A percentile compares a stretch with the other conserved stretches of the same genome.
phyloP scores from a whole-genome alignment of 202 grass and related monocot genomes.

The Schoenoplectus tabernaemontani region DNA sequence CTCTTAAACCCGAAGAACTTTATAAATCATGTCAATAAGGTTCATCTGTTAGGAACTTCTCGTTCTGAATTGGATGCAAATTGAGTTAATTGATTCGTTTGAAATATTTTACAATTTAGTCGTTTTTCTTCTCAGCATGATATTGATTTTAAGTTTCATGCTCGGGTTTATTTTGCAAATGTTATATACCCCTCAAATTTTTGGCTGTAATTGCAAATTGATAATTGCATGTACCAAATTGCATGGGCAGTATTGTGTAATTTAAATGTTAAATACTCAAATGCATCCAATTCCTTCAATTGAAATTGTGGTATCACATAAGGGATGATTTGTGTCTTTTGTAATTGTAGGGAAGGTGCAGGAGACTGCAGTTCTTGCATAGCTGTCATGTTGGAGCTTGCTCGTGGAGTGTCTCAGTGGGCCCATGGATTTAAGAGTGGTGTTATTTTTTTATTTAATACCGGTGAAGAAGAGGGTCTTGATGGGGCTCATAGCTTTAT shows the following conservation, averaged over 20 bases:
- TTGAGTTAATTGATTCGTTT: neutral
- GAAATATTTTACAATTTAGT: neutral
- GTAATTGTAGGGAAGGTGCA: conserved; percentile 66
- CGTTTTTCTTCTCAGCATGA: neutral
- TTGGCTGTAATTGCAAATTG: neutral
- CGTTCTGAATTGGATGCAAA: neutral
- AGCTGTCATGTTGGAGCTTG: conserved; percentile 96
- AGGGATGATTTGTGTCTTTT: conserved; percentile 5
- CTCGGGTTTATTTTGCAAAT: too few relatives aligned
- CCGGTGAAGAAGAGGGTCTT: conserved; percentile 98
- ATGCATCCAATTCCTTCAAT: too few relatives aligned
- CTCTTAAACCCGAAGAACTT: neutral
- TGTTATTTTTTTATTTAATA: conserved; percentile 91
- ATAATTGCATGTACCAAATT: neutral
- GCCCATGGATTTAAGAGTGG: conserved; percentile 84
- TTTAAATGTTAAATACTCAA: neutral
- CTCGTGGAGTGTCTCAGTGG: conserved; percentile 77
- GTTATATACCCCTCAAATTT: neutral
- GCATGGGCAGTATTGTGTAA: neutral
- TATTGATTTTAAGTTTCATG: too few relatives aligned
- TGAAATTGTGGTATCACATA: too few relatives aligned
- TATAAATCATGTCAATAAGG: neutral
- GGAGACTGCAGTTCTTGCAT: conserved; percentile 98
- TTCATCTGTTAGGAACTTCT: too few relatives aligned
- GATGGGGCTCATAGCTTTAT: conserved; percentile 95